phyloP scores from a whole-genome alignment of 257 asterid species.

The Fraxinus pennsylvanica region DNA sequence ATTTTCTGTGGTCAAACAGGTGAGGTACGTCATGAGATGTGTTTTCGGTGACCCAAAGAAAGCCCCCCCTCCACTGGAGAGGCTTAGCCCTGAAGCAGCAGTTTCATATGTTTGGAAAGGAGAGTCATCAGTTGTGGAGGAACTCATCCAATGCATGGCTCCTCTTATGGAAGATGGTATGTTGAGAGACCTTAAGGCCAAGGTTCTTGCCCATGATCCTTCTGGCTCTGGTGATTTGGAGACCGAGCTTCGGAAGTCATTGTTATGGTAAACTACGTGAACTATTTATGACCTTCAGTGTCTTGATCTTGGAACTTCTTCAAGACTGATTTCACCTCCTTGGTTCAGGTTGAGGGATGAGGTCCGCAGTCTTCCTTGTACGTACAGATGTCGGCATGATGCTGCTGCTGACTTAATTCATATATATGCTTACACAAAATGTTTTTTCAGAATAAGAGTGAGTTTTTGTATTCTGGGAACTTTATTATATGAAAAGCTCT shows the following conservation, averaged over 20 bases:
- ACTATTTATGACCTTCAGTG: not conserved
- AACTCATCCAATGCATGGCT: constrained; percentile 70
- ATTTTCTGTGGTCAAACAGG: constrained; percentile 49
- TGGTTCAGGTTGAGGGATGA: constrained; percentile 92
- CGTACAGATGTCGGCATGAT: constrained; percentile 85
- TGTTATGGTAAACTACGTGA: constrained; percentile 66
- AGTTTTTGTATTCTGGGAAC: constrained; percentile 28
- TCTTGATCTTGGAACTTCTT: not conserved
- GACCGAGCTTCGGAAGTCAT: constrained; percentile 68
- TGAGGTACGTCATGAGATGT: constrained; percentile 93
- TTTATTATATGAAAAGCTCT: not conserved
- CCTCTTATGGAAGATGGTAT: constrained; percentile 80
- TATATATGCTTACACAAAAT: constrained; percentile 85
- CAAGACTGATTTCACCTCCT: constrained; percentile 21
- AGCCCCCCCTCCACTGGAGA: constrained; percentile 94
- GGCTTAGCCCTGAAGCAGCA: constrained; percentile 73
- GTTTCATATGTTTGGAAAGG: constrained; percentile 84
- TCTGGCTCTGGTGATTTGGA: constrained; percentile 67
- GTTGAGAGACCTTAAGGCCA: constrained; percentile 71
- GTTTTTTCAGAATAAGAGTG: constrained; percentile 72
- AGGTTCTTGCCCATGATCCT: constrained; percentile 76
- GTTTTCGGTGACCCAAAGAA: constrained; percentile 90
- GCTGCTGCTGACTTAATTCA: constrained; percentile 99
- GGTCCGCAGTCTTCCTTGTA: constrained; percentile 87
- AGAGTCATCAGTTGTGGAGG: constrained; percentile 89